Percentiles rank a stretch among this genome's conserved stretches.
These are phyloP conservation scores for Juglanconis oblonga DNA, from an alignment of 2,329 filamentous ascomycete genomes.

Conservation along the genomic window DNA sequence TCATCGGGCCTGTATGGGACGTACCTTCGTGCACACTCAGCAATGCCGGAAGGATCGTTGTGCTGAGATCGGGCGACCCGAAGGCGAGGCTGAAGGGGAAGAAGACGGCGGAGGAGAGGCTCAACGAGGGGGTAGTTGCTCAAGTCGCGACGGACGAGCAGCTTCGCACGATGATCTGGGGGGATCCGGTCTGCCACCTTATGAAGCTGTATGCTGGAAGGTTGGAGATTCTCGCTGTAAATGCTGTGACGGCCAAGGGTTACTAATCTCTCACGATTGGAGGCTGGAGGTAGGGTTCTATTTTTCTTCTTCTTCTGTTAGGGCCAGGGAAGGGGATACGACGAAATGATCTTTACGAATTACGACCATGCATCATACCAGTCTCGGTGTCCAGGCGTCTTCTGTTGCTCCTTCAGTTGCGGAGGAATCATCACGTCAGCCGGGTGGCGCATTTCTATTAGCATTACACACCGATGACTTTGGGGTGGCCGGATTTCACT, in stretches of 20 bases:
- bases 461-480: too few species aligned
- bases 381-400: background rate
- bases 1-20: conserved; percentile 52
- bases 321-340: background rate
- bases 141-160: conserved; percentile 66
- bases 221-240: conserved; percentile 68
- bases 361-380: conserved; percentile 2
- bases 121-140: conserved; percentile 63
- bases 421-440: background rate
- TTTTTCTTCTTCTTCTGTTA: background rate
- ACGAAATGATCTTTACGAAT: background rate
- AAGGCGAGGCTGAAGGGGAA: conserved; percentile 36
- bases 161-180: conserved; percentile 71
- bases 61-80: conserved; percentile 55
- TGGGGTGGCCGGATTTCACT: too few species aligned
- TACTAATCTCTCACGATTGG: conserved; percentile 8
- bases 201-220: conserved; percentile 75
- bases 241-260: conserved; percentile 54
- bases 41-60: conserved; percentile 66
- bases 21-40: conserved; percentile 66
- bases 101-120: conserved; percentile 47
- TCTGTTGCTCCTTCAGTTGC: too few species aligned
- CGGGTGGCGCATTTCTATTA: too few species aligned
- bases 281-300: background rate
- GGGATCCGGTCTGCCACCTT: conserved; percentile 74